Evolutionary conservation across 257 asterid genomes (phyloP).

Genomic region (Prunella vulgaris): DNA sequence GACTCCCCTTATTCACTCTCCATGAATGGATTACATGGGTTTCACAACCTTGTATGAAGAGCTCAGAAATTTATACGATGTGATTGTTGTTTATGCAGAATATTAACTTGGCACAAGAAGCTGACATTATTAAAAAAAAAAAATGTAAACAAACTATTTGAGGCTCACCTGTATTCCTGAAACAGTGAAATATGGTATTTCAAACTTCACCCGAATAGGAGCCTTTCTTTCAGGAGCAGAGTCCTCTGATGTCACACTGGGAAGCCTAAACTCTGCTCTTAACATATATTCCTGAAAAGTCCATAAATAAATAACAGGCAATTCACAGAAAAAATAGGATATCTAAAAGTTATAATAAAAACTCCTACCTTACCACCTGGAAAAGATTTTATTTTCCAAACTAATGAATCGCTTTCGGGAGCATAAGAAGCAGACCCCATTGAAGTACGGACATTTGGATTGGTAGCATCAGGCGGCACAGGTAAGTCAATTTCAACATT

Average conservation of each 20-base stretch:
- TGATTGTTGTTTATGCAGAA: background rate
- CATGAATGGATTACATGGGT: background rate
- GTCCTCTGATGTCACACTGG: slow-evolving; percentile 91
- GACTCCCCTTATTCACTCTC: background rate
- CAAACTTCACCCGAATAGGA: slow-evolving; percentile 96
- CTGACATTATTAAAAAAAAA: background rate
- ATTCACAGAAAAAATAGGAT: slow-evolving; percentile 7
- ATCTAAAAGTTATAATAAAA: background rate
- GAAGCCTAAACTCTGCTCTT: slow-evolving; percentile 96
- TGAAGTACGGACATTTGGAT: slow-evolving; percentile 92
- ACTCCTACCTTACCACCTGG: slow-evolving; percentile 95
- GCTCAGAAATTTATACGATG: background rate
- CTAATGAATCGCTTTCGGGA: slow-evolving; percentile 87
- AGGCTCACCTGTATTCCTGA: slow-evolving; percentile 94
- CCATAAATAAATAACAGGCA: slow-evolving; percentile 2
- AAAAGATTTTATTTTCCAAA: slow-evolving; percentile 97
- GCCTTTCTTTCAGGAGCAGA: slow-evolving; percentile 89
- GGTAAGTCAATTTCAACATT: slow-evolving; percentile 98
- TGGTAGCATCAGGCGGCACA: slow-evolving; percentile 92
- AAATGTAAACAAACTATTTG: background rate
- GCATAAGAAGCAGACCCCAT: slow-evolving; percentile 98
- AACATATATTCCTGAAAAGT: slow-evolving; percentile 80
- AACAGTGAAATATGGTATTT: slow-evolving; percentile 97
- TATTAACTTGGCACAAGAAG: background rate
- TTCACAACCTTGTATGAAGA: slow-evolving; percentile 10